A percentile compares a stretch with the other conserved stretches of the same genome.
Evolutionary conservation across 2,329 filamentous ascomycete genomes (phyloP).

Genomic region (Tolypocladium inflatum): DNA sequence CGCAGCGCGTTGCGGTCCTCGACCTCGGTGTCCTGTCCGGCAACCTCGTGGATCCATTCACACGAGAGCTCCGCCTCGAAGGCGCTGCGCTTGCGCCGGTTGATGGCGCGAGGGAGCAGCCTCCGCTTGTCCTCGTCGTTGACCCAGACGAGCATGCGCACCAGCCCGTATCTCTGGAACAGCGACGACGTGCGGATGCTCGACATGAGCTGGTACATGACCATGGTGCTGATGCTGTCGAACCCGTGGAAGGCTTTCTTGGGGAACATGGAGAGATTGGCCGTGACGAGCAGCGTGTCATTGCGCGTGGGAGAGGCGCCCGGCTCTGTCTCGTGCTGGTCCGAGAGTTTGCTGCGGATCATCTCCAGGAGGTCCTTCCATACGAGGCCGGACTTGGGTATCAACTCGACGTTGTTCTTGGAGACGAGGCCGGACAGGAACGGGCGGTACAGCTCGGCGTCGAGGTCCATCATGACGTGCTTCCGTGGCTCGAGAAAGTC

Average conservation of each 20-base stretch:
- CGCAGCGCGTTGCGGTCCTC: slow-evolving; percentile 25
- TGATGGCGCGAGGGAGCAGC: slow-evolving; percentile 51
- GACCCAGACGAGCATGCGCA: slow-evolving; percentile 71
- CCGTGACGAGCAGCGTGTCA: slow-evolving; percentile 62
- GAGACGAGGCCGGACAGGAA: slow-evolving; percentile 51
- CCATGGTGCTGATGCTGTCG: slow-evolving; percentile 45
- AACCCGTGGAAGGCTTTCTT: slow-evolving; percentile 40
- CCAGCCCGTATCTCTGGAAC: slow-evolving; percentile 67
- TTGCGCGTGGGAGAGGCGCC: slow-evolving; percentile 45
- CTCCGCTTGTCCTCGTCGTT: slow-evolving; percentile 47
- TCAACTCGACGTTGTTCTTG: slow-evolving; percentile 36
- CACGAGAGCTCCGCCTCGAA: slow-evolving; percentile 53
- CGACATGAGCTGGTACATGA: slow-evolving; percentile 52
- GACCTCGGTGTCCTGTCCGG: slow-evolving; percentile 24
- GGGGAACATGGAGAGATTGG: slow-evolving; percentile 52
- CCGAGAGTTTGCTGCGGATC: slow-evolving; percentile 39
- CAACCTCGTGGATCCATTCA: slow-evolving; percentile 51
- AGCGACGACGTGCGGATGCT: slow-evolving; percentile 47
- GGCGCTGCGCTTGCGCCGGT: slow-evolving; percentile 44
- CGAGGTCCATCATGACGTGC: slow-evolving; percentile 76
- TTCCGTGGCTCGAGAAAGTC: slow-evolving; percentile 65
- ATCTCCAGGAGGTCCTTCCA: slow-evolving; percentile 49
- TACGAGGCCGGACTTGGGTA: slow-evolving; percentile 48
- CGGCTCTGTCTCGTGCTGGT: slow-evolving; percentile 37
- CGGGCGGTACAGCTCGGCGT: slow-evolving; percentile 44